Conservation (phyloP, 805 yeast species). For the Lipomyces yamadae region DNA sequence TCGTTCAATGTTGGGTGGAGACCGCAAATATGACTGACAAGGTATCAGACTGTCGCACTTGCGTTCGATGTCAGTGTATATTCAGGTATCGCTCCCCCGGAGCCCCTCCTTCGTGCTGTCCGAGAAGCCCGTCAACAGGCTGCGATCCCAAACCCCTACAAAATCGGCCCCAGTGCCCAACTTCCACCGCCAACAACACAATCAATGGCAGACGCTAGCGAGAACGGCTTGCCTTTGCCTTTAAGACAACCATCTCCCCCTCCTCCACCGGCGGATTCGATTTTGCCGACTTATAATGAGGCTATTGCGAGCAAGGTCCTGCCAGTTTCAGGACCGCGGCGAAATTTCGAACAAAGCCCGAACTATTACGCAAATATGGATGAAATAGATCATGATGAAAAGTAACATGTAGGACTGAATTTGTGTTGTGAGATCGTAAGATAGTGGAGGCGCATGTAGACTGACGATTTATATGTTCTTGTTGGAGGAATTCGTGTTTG, state of each 20-base stretch:
- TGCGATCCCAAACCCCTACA: slow-evolving; percentile 10
- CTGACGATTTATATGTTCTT: not conserved
- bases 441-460: not conserved
- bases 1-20: slow-evolving; percentile 23
- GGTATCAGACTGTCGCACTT: slow-evolving; percentile 14
- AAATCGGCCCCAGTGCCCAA: not conserved
- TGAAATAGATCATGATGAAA: slow-evolving; percentile 27
- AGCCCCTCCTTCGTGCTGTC: slow-evolving; percentile 21
- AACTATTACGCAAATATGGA: slow-evolving; percentile 26
- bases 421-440: not conserved
- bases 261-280: slow-evolving; percentile 5
- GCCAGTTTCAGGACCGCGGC: slow-evolving; percentile 32
- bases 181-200: not conserved
- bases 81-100: slow-evolving; percentile 35
- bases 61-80: slow-evolving; percentile 25
- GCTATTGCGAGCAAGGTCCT: slow-evolving; percentile 18
- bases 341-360: slow-evolving; percentile 22
- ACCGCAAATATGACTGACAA: not conserved
- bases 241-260: not conserved
- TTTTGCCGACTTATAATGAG: slow-evolving; percentile 36
- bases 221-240: slow-evolving; percentile 5
- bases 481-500: not conserved
- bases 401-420: not conserved
- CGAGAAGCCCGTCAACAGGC: not conserved
- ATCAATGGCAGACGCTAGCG: not conserved